A percentile compares a stretch with the other conserved stretches of the same genome.
These are phyloP conservation scores for Ophiostoma fasciatum DNA, from an alignment of 2,329 filamentous ascomycete species.

Conservation along the genomic window DNA sequence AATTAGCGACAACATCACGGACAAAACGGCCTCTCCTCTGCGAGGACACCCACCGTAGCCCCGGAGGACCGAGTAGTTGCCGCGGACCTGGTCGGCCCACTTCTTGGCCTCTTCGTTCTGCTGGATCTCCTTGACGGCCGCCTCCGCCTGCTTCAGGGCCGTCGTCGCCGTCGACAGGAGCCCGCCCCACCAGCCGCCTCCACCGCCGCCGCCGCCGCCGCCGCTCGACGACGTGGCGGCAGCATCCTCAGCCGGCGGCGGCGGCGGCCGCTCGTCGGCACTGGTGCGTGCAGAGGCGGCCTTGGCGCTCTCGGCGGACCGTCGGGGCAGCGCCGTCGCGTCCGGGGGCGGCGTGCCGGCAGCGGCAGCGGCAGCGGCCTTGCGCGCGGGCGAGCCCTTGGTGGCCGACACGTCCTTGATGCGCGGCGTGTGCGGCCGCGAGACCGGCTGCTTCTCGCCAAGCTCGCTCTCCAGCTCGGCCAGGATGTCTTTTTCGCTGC, in stretches of 20 bases:
- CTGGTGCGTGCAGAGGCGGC: slow-evolving; percentile 36
- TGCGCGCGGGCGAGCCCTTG: slow-evolving; percentile 33
- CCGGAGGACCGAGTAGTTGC: slow-evolving; percentile 67
- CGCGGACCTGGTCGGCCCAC: slow-evolving; percentile 87
- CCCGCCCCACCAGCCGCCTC: slow-evolving; percentile 81
- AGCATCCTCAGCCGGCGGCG: slow-evolving; percentile 14
- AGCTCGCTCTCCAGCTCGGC: slow-evolving; percentile 74
- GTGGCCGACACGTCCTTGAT: slow-evolving; percentile 34
- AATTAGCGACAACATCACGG: too few species aligned
- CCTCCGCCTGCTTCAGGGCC: slow-evolving; percentile 86
- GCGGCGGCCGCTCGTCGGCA: slow-evolving; percentile 28
- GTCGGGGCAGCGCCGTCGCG: slow-evolving; percentile 31
- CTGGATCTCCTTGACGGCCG: slow-evolving; percentile 85
- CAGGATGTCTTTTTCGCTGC: slow-evolving; percentile 57
- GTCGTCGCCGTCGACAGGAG: slow-evolving; percentile 69
- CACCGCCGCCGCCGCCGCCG: slow-evolving; percentile 36
- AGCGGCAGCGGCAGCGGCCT: slow-evolving; percentile 30
- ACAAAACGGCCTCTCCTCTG: too few species aligned
- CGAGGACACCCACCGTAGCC: slow-evolving; percentile 47
- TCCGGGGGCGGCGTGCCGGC: slow-evolving; percentile 29
- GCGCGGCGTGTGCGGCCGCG: slow-evolving; percentile 73
- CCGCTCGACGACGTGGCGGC: not conserved
- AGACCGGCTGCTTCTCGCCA: slow-evolving; percentile 50
- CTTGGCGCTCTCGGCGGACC: slow-evolving; percentile 9
- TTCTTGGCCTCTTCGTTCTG: slow-evolving; percentile 92